These are phyloP conservation scores for Carex myosuroides DNA, from an alignment of 176 grass and related monocot genomes.

Conservation along the genomic window DNA sequence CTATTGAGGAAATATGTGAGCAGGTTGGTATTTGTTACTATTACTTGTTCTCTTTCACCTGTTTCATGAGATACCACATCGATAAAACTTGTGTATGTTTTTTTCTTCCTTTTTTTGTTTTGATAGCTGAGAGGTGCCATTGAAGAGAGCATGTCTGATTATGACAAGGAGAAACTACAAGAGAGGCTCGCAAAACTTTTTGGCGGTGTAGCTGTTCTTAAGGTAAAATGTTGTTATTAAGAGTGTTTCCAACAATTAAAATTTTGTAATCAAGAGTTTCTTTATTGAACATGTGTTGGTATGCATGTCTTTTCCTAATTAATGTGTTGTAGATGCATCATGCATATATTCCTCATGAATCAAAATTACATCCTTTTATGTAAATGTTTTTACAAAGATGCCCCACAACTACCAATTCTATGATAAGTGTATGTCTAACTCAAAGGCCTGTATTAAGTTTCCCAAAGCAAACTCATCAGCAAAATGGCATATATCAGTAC, in stretches of 20 bases:
- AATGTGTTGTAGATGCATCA: background rate
- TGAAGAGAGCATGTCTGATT: conserved; percentile 85
- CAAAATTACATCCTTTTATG: background rate
- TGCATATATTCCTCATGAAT: background rate
- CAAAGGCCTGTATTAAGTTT: background rate
- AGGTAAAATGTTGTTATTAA: conserved; percentile 19
- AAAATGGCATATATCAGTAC: no score
- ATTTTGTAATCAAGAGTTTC: background rate
- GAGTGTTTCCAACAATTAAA: background rate
- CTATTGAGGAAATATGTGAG: no score
- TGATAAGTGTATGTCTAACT: background rate
- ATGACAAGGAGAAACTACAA: conserved; percentile 87
- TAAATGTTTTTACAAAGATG: background rate
- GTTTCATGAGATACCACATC: background rate
- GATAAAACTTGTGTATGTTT: background rate
- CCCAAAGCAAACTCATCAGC: background rate
- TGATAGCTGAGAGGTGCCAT: conserved; percentile 70
- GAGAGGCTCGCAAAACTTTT: conserved; percentile 86
- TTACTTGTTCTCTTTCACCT: no score
- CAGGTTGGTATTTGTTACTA: no score
- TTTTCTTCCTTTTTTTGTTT: background rate
- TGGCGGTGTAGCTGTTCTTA: conserved; percentile 89
- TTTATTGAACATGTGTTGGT: background rate
- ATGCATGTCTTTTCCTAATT: background rate
- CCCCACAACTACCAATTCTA: background rate